phyloP scores from a whole-genome alignment of 2,329 filamentous ascomycete species.

The Hymenoscyphus salicellus region DNA sequence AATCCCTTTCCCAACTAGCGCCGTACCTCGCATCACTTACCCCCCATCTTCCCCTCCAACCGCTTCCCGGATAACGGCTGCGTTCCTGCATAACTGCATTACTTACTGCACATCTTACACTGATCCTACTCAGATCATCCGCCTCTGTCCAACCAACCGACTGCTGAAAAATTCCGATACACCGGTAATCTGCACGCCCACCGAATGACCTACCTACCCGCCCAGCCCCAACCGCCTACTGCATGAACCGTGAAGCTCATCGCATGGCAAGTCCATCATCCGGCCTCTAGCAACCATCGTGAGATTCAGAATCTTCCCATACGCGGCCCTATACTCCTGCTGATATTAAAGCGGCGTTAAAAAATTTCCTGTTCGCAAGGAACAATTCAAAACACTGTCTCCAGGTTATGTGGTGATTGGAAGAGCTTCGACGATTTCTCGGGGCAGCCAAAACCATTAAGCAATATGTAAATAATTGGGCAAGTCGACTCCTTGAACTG shows the following conservation, averaged over 20 bases:
- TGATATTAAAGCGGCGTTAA: too few relatives aligned
- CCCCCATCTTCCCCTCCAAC: not conserved
- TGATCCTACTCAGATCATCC: not conserved
- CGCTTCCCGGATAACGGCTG: not conserved
- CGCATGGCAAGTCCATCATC: constrained; percentile 3
- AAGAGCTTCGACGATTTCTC: too few relatives aligned
- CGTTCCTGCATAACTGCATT: constrained; percentile 1
- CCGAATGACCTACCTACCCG: constrained; percentile 1
- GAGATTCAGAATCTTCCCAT: too few relatives aligned
- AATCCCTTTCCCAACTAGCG: not conserved
- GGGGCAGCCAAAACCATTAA: too few relatives aligned
- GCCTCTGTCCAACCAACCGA: not conserved
- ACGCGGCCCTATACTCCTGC: too few relatives aligned
- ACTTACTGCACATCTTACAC: constrained; percentile 1
- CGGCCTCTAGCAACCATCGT: not conserved
- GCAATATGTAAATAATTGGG: too few relatives aligned
- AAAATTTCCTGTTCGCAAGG: too few relatives aligned
- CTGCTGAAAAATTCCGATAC: not conserved
- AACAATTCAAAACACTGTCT: too few relatives aligned
- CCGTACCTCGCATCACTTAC: not conserved
- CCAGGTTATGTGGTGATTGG: too few relatives aligned
- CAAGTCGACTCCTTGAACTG: not conserved
- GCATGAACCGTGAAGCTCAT: not conserved
- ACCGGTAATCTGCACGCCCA: not conserved
- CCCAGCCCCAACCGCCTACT: not conserved